phyloP scores from a whole-genome alignment of 1,139 yeast genomes.

The Pichia sp. region DNA sequence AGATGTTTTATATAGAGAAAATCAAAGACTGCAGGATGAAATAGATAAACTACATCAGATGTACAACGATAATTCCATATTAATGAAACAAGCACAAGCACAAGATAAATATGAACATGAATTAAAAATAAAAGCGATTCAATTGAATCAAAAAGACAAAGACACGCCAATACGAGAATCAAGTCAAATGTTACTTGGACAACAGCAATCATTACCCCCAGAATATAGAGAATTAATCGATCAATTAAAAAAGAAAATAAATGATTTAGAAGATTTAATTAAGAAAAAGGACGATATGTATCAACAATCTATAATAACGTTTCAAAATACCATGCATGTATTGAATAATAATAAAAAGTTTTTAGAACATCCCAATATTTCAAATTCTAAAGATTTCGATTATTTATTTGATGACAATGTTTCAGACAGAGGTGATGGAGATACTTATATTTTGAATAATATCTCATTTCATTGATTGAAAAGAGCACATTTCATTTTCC shows the following conservation, averaged over 20 bases:
- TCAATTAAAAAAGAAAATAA: conserved; percentile 7
- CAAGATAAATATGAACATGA: neutral
- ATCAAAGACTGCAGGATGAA: neutral
- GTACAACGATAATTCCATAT: neutral
- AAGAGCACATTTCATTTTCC: too few relatives aligned
- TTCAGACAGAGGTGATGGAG: conserved; percentile 36
- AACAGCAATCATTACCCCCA: neutral
- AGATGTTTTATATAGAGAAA: neutral
- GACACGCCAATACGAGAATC: too few relatives aligned
- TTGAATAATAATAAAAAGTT: conserved; percentile 23
- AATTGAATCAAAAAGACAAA: too few relatives aligned
- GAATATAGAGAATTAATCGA: neutral
- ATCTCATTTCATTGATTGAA: conserved; percentile 3
- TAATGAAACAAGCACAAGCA: neutral
- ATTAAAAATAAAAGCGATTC: neutral
- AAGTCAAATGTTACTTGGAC: neutral
- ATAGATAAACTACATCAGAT: neutral
- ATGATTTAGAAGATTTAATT: conserved; percentile 10
- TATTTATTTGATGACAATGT: conserved; percentile 1
- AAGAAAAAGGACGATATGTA: conserved; percentile 9
- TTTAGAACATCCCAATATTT: conserved; percentile 30
- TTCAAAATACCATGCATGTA: conserved; percentile 12
- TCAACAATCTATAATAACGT: conserved; percentile 7
- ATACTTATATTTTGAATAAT: conserved; percentile 32
- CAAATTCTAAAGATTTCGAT: neutral